Evolutionary conservation across 768 basidiomycete genomes (phyloP).

Genomic region (Boletus sp.): DNA sequence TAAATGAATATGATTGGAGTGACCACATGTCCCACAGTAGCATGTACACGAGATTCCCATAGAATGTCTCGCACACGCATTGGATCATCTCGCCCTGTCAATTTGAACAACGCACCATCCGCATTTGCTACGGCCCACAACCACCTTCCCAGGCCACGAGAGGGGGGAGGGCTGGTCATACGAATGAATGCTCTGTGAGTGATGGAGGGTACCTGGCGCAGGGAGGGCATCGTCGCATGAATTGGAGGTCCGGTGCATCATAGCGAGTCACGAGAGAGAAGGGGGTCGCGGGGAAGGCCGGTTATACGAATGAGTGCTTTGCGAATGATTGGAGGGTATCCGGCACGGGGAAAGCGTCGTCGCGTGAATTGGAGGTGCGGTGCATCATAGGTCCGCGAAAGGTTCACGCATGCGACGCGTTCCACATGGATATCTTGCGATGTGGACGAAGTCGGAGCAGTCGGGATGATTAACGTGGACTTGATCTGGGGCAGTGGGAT

Average conservation of each 20-base stretch:
- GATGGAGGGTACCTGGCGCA: conserved; percentile 12
- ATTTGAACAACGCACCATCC: conserved; percentile 20
- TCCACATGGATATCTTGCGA: conserved; percentile 32
- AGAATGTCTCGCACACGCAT: conserved; percentile 76
- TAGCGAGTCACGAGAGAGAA: conserved; percentile 22
- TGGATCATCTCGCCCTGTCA: conserved; percentile 30
- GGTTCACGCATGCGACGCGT: conserved; percentile 28
- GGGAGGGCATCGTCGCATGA: conserved; percentile 41
- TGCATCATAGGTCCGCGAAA: conserved; percentile 25
- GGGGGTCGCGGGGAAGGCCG: background rate
- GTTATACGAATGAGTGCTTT: no score
- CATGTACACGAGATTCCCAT: no score
- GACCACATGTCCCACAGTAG: no score
- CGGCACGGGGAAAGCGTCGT: no score
- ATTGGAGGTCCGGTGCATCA: conserved; percentile 37
- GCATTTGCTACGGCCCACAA: conserved; percentile 10
- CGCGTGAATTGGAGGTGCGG: no score
- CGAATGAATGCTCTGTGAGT: conserved; percentile 14
- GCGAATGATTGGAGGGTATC: no score
- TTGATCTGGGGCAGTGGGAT: conserved; percentile 22
- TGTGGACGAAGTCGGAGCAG: conserved; percentile 28
- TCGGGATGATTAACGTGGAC: conserved; percentile 22
- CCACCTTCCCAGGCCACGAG: conserved; percentile 13
- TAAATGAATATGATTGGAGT: no score
- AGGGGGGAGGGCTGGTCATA: conserved; percentile 27